Base-by-base conservation (phyloP, 2,329 filamentous ascomycete genomes). In the Xylariaceae sp. region DNA sequence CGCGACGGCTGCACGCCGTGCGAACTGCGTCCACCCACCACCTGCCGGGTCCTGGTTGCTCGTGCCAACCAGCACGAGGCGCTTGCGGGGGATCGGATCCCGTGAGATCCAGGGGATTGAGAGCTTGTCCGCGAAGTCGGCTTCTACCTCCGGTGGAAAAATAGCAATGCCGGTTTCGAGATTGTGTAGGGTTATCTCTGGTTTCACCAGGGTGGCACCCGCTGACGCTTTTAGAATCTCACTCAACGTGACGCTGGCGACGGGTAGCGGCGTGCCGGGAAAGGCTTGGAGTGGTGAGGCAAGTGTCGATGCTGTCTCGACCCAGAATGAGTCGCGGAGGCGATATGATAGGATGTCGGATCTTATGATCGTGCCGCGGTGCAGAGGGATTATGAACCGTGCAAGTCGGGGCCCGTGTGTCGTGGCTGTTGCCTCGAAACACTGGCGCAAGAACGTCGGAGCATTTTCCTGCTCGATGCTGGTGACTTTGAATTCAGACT, bases 261-360 rank as follows among this genome's bases (percentile, higher is more conserved):
- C 51, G 10, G 11, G 4, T 5, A 64, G 50, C 11, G 50, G 23
- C 6, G 61, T 48, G 3, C 65, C 62, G 3, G 65, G 18, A 35
- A 67, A 67, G 11, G 17, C 23, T 51, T 64, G 65, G 6, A 68
- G 65, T 1, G 66, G 64, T 4, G 18, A 52, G 8, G 67, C 63
- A 45, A 69, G 67, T 1, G 66, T 65, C 6, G 53, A 59, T 4
- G 58, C 63, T 3, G 55, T 55, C 8, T 66, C 64, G 23, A 63
- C 60, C 51, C 64, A 64, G 15, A 58, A 57, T 13, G 65, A 62
- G 18, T 67, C 65, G 15, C 53, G 61, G 7, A 70, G 64, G 18
- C 68, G 66, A 45, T 64, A 63, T 23, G 67, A 58, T 30, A 70
- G 37, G 35, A 70, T 67, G 54, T 70, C 67, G 34, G 67, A 68